phyloP scores from a whole-genome alignment of 164 flowering plant genomes.

The Aristolochia fimbriata region DNA sequence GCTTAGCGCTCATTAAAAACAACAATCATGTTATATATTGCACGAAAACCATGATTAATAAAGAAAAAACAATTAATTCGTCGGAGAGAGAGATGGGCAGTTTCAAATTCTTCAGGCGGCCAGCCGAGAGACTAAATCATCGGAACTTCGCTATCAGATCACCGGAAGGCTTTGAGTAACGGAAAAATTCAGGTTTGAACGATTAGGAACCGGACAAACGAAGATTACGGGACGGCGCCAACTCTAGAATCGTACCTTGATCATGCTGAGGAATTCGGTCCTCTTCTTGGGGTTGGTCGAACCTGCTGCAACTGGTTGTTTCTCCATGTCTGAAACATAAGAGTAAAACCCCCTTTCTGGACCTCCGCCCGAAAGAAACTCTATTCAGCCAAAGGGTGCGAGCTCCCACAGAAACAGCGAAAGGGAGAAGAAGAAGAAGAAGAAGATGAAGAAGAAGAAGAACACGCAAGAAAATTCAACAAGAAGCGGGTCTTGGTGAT shows the following conservation, averaged over 20 bases:
- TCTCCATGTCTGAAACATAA: slow-evolving; percentile 12
- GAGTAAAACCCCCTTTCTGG: background rate
- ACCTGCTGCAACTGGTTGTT: slow-evolving; percentile 5
- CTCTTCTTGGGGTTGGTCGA: slow-evolving; percentile 11
- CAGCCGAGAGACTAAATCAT: background rate
- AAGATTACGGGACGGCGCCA: no score
- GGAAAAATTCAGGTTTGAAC: background rate
- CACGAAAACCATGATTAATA: no score
- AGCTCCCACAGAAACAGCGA: no score
- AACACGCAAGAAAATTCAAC: background rate
- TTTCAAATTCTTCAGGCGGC: background rate
- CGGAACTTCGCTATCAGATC: background rate
- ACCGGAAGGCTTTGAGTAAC: background rate
- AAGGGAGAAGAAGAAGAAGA: background rate
- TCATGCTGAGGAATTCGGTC: slow-evolving; percentile 14
- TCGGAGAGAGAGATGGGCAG: background rate
- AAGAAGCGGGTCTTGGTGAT: background rate
- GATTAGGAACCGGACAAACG: background rate
- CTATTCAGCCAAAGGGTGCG: no score
- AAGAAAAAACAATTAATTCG: background rate
- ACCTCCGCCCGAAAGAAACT: background rate
- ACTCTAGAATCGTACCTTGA: slow-evolving; percentile 11
- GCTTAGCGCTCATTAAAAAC: no score
- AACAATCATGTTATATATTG: no score
- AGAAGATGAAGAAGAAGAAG: background rate